Evolutionary conservation across 2,329 filamentous ascomycete species (phyloP), one percentile per base, ranked within the genome.

Genomic region (Parasarocladium wereldwijsianum): DNA sequence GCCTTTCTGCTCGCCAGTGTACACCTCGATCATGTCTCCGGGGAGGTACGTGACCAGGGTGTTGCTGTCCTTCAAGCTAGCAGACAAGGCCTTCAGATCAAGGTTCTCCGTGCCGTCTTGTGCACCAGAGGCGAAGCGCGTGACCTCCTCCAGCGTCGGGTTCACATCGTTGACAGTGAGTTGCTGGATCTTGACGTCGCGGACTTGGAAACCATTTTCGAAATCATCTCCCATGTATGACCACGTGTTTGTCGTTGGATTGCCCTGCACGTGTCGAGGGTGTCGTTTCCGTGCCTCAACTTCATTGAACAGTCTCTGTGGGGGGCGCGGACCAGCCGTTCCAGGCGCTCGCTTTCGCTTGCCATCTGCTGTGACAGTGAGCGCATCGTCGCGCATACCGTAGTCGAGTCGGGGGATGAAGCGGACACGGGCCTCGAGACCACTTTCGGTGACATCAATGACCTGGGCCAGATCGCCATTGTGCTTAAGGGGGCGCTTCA

Each of bases 11-110:
- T 98, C 90, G 40, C 90, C 90, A 34, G 86, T 76, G 52, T 86
- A 96, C 24, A 98, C 84, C 53, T 96, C 87, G 14, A 98, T 86
- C n/a, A 86, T 75, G 50, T 98, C 90, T 19, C 92, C 92, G 3
- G 86, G 82, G 5, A 93, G 69, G 45, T 93, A 98, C 4, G 80
- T 78, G 19, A 86, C 78, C 36, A 80, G 79, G 7, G 76, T 73
- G 35, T 80, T 81, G 40, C 75, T 80, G 35, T 83, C 81, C 49
- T 93, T 93, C 32, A 96, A 62, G 40, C 84, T 93, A 28, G 85
- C 81, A 7, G 87, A 85, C 31, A 98, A 65, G 2, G 87, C 85
- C 44, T 86, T 80, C 24, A 98, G 67, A 55, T 98, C 90, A 20
- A 98, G 67, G 39, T 92, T 93, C 43, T 93, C 85, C 0, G 84